Percentiles rank a stretch among this genome's conserved stretches.
Conservation (phyloP, 495 filamentous ascomycete genomes). For the Pyronema omphalodes region DNA sequence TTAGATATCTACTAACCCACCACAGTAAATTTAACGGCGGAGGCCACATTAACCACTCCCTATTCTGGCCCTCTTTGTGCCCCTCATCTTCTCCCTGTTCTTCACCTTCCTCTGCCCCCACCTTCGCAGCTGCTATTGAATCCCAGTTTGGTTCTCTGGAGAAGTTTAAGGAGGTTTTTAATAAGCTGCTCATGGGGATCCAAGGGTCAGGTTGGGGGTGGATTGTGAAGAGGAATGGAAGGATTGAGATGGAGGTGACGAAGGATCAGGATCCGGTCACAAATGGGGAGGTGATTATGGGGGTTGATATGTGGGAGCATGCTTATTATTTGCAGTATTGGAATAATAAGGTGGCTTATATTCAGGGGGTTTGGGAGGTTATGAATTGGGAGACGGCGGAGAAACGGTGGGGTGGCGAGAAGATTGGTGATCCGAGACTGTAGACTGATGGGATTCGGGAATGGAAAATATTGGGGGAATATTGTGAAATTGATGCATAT, state of each 20-base stretch:
- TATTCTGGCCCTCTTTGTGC: constrained; percentile 89
- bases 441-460: background rate
- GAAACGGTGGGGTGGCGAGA: constrained; percentile 41
- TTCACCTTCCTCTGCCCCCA: constrained; percentile 33
- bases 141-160: constrained; percentile 55
- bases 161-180: constrained; percentile 60
- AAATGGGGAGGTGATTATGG: constrained; percentile 60
- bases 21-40: constrained; percentile 25
- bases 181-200: constrained; percentile 58
- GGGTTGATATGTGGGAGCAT: constrained; percentile 97
- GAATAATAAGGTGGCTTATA: constrained; percentile 95
- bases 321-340: constrained; percentile 61
- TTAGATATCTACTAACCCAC: background rate
- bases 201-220: constrained; percentile 94
- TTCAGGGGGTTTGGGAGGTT: constrained; percentile 86
- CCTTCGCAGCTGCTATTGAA: constrained; percentile 49
- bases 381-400: constrained; percentile 94
- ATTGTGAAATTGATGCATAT: background rate
- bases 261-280: constrained; percentile 87
- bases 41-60: constrained; percentile 81
- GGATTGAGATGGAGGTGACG: constrained; percentile 59
- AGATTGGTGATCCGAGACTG: background rate
- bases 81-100: constrained; percentile 31
- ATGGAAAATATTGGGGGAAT: background rate
- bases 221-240: constrained; percentile 70